Conservation (phyloP, 2,329 filamentous ascomycete species). For the Tolypocladium ophioglossoides region DNA sequence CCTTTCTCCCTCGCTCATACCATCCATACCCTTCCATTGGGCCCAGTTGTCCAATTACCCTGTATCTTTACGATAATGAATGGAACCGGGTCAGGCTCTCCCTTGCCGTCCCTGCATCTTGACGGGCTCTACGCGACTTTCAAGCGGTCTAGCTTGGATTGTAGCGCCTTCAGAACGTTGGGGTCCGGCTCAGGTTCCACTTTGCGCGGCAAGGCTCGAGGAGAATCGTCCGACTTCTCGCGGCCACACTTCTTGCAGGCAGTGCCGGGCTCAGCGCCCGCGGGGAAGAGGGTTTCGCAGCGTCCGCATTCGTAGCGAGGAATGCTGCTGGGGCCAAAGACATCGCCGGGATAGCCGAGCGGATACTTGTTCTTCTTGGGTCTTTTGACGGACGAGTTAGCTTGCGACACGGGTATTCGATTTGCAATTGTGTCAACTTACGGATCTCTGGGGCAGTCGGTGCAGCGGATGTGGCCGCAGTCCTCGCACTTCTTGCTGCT, state of each 20-base stretch:
- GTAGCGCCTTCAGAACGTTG: conserved; percentile 45
- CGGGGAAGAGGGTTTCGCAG: conserved; percentile 49
- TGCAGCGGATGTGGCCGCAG: conserved; percentile 67
- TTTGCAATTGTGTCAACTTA: conserved; percentile 33
- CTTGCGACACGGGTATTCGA: neutral
- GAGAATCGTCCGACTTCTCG: conserved; percentile 48
- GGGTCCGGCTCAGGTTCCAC: conserved; percentile 52
- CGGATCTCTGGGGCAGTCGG: conserved; percentile 71
- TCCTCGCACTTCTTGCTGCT: conserved; percentile 52
- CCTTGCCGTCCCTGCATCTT: too few species aligned
- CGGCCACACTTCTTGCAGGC: conserved; percentile 51
- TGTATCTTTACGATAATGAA: too few species aligned
- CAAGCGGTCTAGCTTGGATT: conserved; percentile 40
- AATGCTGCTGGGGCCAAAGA: conserved; percentile 38
- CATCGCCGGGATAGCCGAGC: conserved; percentile 59
- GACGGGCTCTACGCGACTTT: conserved; percentile 19
- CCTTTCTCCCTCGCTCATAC: neutral
- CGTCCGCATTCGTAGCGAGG: conserved; percentile 50
- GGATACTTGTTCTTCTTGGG: conserved; percentile 60
- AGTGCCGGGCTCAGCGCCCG: conserved; percentile 36
- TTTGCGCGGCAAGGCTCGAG: conserved; percentile 46
- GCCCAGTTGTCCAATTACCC: neutral
- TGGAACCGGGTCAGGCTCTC: neutral
- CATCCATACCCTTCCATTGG: neutral
- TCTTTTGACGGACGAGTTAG: conserved; percentile 28